Conservation (phyloP, 2,329 filamentous ascomycete species). For the Trichoderma koningiopsis region DNA sequence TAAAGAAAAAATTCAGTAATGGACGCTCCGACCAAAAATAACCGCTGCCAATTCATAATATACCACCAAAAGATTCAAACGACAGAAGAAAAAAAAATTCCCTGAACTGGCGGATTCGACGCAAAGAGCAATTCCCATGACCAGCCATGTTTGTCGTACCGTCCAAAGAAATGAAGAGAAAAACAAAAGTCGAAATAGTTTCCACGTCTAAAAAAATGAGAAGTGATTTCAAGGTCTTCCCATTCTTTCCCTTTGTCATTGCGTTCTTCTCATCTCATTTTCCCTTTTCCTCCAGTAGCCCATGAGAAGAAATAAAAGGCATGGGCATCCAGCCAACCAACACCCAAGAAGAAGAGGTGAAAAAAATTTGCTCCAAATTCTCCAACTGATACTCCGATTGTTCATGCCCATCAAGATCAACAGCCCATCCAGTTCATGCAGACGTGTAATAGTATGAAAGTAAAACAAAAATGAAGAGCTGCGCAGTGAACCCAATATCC, state of each 20-base stretch:
- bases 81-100: neutral
- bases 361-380: slow-evolving; percentile 7
- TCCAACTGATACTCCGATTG: slow-evolving; percentile 17
- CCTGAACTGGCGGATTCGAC: neutral
- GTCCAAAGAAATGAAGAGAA: neutral
- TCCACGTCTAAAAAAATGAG: neutral
- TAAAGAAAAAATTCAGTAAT: neutral
- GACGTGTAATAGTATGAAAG: neutral
- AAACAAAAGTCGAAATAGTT: neutral
- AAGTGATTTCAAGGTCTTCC: neutral
- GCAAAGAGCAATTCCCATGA: neutral
- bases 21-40: neutral
- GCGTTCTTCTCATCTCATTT: neutral
- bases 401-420: slow-evolving; percentile 13
- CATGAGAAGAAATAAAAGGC: neutral
- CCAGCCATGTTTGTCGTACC: neutral
- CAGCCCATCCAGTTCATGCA: slow-evolving; percentile 17
- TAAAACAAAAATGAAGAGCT: neutral
- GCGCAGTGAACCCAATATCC: neutral
- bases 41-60: neutral
- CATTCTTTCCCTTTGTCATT: neutral
- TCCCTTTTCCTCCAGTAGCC: neutral
- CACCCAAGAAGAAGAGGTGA: neutral
- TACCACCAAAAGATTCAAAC: neutral
- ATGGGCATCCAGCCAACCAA: neutral